Conservation (phyloP, 2,329 filamentous ascomycete species). For the Penicillium sumatraense region DNA sequence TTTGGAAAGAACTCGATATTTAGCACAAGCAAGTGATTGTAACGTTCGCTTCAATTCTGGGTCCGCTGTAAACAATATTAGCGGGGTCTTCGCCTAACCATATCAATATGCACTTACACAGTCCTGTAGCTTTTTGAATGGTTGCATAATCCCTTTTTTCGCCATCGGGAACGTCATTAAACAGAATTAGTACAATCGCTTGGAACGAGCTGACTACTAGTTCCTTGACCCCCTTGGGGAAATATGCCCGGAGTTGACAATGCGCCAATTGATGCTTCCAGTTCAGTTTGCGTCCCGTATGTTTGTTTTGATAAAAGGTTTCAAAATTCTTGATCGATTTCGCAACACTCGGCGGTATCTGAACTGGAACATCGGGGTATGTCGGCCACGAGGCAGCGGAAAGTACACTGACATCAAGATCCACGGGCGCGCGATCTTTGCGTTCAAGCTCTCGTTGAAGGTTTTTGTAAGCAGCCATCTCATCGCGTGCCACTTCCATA, state of each 20-base stretch:
- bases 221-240: slow-evolving; percentile 81
- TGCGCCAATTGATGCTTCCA: slow-evolving; percentile 97
- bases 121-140: slow-evolving; percentile 73
- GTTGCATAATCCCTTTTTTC: slow-evolving; percentile 75
- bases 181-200: slow-evolving; percentile 85
- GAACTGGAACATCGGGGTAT: slow-evolving; percentile 77
- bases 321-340: slow-evolving; percentile 82
- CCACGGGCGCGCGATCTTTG: slow-evolving; percentile 63
- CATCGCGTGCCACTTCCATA: slow-evolving; percentile 88
- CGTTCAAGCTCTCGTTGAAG: slow-evolving; percentile 66
- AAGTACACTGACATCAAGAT: slow-evolving; percentile 87
- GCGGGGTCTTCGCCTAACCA: not conserved
- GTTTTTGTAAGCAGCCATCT: slow-evolving; percentile 86
- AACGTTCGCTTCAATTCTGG: slow-evolving; percentile 85
- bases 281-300: slow-evolving; percentile 80
- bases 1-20: slow-evolving; percentile 81
- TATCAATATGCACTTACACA: slow-evolving; percentile 57
- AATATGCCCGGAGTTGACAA: slow-evolving; percentile 80
- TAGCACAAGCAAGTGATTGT: slow-evolving; percentile 92
- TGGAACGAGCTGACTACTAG: slow-evolving; percentile 91
- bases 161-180: slow-evolving; percentile 71
- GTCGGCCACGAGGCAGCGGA: slow-evolving; percentile 91
- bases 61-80: slow-evolving; percentile 57
- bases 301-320: slow-evolving; percentile 83
- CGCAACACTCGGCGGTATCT: slow-evolving; percentile 75